Evolutionary conservation across 2,329 filamentous ascomycete species (phyloP).

Genomic region (Escovopsis sp.): DNA sequence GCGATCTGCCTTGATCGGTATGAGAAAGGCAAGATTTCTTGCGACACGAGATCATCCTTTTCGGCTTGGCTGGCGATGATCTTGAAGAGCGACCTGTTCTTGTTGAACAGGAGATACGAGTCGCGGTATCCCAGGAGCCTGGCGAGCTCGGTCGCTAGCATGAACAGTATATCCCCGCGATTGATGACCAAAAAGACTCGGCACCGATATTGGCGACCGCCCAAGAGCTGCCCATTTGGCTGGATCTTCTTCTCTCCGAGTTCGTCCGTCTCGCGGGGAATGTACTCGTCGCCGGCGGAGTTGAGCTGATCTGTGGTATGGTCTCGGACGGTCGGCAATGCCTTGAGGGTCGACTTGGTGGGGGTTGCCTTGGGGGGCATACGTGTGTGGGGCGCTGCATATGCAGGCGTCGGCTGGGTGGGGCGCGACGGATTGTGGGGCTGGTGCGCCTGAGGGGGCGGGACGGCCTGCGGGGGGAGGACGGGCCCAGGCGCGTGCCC

Average conservation of each 20-base stretch:
- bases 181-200: constrained; percentile 87
- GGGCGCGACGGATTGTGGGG: constrained; percentile 31
- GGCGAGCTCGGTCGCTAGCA: constrained; percentile 95
- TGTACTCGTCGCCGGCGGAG: constrained; percentile 79
- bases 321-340: constrained; percentile 85
- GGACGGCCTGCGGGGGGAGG: constrained; percentile 21
- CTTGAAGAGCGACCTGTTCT: constrained; percentile 91
- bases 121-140: constrained; percentile 87
- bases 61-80: constrained; percentile 93
- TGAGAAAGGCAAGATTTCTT: constrained; percentile 92
- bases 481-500: constrained; percentile 34
- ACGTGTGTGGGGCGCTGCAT: constrained; percentile 21
- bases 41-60: constrained; percentile 88
- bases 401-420: constrained; percentile 24
- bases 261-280: constrained; percentile 84
- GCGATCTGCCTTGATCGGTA: constrained; percentile 98
- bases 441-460: constrained; percentile 40
- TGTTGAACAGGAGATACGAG: constrained; percentile 97
- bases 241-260: constrained; percentile 90
- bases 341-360: constrained; percentile 76
- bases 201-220: constrained; percentile 78
- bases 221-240: constrained; percentile 63
- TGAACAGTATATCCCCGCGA: constrained; percentile 86
- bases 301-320: constrained; percentile 94
- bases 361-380: constrained; percentile 66